These are phyloP conservation scores for Hysterium pulicare DNA, from an alignment of 2,329 filamentous ascomycete species.

Conservation along the genomic window DNA sequence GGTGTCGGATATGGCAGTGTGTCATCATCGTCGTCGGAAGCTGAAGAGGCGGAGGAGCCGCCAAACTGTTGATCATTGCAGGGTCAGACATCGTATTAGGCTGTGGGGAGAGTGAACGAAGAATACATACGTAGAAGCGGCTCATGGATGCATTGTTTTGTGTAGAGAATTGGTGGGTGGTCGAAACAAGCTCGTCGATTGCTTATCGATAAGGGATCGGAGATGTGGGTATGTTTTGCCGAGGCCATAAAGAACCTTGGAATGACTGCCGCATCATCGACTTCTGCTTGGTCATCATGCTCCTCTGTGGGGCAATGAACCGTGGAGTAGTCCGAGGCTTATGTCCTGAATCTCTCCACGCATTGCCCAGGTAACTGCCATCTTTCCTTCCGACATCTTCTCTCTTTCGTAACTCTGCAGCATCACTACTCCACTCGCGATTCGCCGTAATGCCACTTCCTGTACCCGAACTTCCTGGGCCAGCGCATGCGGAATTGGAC, in stretches of 20 bases:
- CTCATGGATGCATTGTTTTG: constrained; percentile 38
- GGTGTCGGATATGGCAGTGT: constrained; percentile 85
- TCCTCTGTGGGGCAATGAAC: constrained; percentile 2
- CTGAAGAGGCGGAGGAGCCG: constrained; percentile 45
- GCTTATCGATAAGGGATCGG: constrained; percentile 22
- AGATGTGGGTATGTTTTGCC: too few relatives aligned
- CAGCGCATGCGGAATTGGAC: constrained; percentile 57
- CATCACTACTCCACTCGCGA: background rate
- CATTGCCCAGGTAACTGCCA: too few relatives aligned
- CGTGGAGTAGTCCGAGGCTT: too few relatives aligned
- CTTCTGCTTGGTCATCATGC: constrained; percentile 2
- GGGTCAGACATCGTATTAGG: constrained; percentile 3
- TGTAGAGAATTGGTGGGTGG: background rate
- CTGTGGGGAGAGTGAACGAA: background rate
- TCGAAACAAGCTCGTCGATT: constrained; percentile 2
- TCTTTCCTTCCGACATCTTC: background rate
- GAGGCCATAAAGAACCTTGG: too few relatives aligned
- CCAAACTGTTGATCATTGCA: constrained; percentile 6
- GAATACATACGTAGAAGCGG: constrained; percentile 44
- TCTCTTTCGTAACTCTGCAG: background rate
- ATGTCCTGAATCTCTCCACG: too few relatives aligned
- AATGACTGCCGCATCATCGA: background rate
- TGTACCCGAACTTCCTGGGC: constrained; percentile 52
- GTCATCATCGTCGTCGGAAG: constrained; percentile 58
- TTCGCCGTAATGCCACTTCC: constrained; percentile 29